Evolutionary conservation across 1,284 basidiomycete species (phyloP).

Genomic region (Boletus semigastroideus): DNA sequence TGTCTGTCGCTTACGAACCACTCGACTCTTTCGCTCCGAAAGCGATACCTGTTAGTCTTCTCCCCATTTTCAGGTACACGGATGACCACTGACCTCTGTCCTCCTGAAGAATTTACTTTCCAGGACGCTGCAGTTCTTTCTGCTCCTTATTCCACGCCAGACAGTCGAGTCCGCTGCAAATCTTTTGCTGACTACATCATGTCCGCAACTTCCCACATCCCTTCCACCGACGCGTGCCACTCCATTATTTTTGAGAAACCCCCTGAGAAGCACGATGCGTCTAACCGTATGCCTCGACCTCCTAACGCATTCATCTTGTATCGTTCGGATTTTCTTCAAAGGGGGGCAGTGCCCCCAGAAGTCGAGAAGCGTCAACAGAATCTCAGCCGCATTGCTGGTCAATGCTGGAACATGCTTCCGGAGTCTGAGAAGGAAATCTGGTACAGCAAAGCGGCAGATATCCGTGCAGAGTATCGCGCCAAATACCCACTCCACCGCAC

Average conservation of each 20-base stretch:
- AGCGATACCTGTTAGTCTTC: conserved; percentile 11
- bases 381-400: conserved; percentile 54
- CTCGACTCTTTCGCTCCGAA: conserved; percentile 1
- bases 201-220: conserved; percentile 2
- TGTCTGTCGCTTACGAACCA: conserved; percentile 11
- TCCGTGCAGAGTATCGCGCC: conserved; percentile 37
- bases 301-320: conserved; percentile 84
- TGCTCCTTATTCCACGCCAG: background rate
- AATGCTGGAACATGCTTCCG: conserved; percentile 51
- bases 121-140: background rate
- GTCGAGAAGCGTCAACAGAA: conserved; percentile 56
- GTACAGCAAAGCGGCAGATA: conserved; percentile 42
- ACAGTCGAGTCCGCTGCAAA: background rate
- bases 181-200: conserved; percentile 6
- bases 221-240: conserved; percentile 1
- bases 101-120: background rate
- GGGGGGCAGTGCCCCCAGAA: conserved; percentile 33
- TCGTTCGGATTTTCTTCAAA: conserved; percentile 68
- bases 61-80: background rate
- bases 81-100: conserved; percentile 1
- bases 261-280: background rate
- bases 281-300: conserved; percentile 62
- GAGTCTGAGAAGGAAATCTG: conserved; percentile 44
- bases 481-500: conserved; percentile 49
- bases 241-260: conserved; percentile 4